Conservation (phyloP, 139 green algal species). For the Closterium sp. region DNA sequence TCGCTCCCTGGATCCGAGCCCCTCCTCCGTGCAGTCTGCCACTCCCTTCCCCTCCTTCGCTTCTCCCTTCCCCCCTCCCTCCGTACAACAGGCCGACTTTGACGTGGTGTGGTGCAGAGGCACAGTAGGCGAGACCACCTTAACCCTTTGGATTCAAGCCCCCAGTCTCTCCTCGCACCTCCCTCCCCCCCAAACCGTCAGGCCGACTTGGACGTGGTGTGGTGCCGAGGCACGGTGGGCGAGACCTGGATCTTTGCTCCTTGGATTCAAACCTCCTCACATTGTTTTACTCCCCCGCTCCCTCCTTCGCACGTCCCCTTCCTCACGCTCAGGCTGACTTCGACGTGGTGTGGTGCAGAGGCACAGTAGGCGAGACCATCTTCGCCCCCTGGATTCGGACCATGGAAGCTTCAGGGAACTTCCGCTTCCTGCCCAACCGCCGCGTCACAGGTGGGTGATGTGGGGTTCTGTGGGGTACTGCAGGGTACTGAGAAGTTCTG, state of each 20-base stretch:
- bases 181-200: no score
- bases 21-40: no score
- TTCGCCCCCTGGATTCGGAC: constrained; percentile 33
- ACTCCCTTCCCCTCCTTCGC: no score
- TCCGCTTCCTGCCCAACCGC: constrained; percentile 5
- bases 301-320: no score
- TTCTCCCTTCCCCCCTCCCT: no score
- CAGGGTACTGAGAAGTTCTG: no score
- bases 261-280: constrained; percentile 14
- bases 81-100: no score
- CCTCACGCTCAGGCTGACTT: background rate
- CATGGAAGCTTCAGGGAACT: constrained; percentile 1
- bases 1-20: constrained; percentile 1
- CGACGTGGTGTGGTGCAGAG: constrained; percentile 49
- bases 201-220: constrained; percentile 45
- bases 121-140: background rate
- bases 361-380: constrained; percentile 47
- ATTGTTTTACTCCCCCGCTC: no score
- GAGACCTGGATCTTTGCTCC: constrained; percentile 39
- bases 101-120: background rate
- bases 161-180: no score
- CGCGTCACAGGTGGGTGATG: background rate
- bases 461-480: no score
- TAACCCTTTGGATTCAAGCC: background rate
- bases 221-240: constrained; percentile 46